These are phyloP conservation scores for Colletotrichum liaoningense DNA, from an alignment of 2,329 filamentous ascomycete genomes.

Conservation along the genomic window DNA sequence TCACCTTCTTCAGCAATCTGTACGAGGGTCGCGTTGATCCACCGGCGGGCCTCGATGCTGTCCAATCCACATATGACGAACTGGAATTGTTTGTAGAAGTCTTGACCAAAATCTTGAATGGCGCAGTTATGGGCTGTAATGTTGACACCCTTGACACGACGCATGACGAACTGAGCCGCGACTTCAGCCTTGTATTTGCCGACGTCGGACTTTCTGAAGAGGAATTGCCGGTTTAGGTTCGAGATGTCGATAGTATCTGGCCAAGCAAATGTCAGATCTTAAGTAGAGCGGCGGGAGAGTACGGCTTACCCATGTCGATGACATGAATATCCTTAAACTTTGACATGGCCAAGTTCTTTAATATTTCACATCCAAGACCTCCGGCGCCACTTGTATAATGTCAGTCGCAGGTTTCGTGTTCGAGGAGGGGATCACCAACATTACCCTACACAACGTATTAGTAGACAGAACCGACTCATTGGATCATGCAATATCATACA, in stretches of 20 bases:
- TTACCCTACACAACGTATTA: conserved; percentile 56
- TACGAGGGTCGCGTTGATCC: conserved; percentile 96
- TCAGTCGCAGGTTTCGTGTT: conserved; percentile 34
- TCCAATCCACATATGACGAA: conserved; percentile 94
- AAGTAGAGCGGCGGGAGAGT: background rate
- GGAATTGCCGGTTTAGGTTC: conserved; percentile 96
- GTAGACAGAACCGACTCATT: conserved; percentile 6
- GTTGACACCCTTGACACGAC: conserved; percentile 86
- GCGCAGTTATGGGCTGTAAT: conserved; percentile 95
- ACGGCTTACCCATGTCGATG: conserved; percentile 90
- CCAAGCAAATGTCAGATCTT: conserved; percentile 12
- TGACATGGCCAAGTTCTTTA: conserved; percentile 95
- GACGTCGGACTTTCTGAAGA: conserved; percentile 92
- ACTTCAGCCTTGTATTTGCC: conserved; percentile 95
- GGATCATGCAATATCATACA: conserved; percentile 63
- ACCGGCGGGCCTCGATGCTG: conserved; percentile 96
- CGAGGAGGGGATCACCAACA: conserved; percentile 51
- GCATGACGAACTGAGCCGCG: conserved; percentile 91
- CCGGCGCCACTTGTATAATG: conserved; percentile 80
- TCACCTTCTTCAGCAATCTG: conserved; percentile 84
- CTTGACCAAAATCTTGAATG: conserved; percentile 96
- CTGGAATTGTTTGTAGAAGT: conserved; percentile 97
- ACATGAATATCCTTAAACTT: conserved; percentile 98
- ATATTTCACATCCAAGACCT: conserved; percentile 93
- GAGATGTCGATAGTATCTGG: conserved; percentile 97